These are phyloP conservation scores for Magnaporthiopsis incrustans DNA, from an alignment of 2,329 filamentous ascomycete species.

Conservation along the genomic window DNA sequence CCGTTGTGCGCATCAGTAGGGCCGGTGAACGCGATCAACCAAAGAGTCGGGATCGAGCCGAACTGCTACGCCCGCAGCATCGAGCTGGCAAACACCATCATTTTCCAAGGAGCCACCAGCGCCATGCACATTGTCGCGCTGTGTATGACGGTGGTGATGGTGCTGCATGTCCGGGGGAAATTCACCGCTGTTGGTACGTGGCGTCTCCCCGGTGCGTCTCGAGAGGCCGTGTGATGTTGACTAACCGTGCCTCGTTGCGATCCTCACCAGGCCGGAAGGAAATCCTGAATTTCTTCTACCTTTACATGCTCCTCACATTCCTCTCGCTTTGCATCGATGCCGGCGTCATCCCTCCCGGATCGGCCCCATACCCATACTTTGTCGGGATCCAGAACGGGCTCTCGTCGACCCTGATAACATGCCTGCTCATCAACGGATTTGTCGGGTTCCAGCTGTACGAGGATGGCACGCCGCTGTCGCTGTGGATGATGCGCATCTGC, in stretches of 20 bases:
- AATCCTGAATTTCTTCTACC: constrained; percentile 88
- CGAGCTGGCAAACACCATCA: constrained; percentile 95
- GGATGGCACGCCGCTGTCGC: constrained; percentile 84
- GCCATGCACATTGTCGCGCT: constrained; percentile 89
- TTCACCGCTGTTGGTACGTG: constrained; percentile 90
- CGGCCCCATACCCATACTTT: constrained; percentile 80
- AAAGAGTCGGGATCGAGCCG: constrained; percentile 71
- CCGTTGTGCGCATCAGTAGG: constrained; percentile 85
- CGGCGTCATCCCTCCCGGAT: constrained; percentile 81
- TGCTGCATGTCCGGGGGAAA: constrained; percentile 91
- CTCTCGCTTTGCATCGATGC: constrained; percentile 86
- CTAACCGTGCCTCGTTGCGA: neutral
- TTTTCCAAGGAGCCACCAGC: constrained; percentile 86
- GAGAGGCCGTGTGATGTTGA: neutral
- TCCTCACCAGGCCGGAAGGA: constrained; percentile 48
- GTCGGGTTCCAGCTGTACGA: constrained; percentile 98
- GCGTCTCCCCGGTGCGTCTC: neutral
- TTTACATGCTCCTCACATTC: constrained; percentile 86
- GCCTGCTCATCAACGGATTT: constrained; percentile 91
- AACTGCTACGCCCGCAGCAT: constrained; percentile 92
- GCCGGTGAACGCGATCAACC: constrained; percentile 58
- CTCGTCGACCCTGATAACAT: constrained; percentile 77
- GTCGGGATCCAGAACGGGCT: constrained; percentile 80
- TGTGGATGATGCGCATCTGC: constrained; percentile 81
- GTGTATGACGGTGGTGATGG: constrained; percentile 93